phyloP scores from a whole-genome alignment of 306 rosid species.

The Alnus rubra region DNA sequence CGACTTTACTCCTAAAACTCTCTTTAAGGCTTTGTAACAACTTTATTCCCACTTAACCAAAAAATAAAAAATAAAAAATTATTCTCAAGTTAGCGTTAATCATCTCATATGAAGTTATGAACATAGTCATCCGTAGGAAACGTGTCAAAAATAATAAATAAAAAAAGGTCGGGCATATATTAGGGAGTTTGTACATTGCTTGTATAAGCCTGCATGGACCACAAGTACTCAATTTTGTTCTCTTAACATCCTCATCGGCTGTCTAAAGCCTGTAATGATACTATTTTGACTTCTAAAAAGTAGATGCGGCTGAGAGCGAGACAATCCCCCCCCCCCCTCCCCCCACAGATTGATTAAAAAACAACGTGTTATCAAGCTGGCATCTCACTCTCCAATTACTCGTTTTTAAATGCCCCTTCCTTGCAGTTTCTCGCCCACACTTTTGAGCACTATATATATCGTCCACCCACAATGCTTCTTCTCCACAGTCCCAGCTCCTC shows the following conservation, averaged over 20 bases:
- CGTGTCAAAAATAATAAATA: too few relatives aligned
- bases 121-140: too few relatives aligned
- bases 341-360: not conserved
- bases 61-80: too few relatives aligned
- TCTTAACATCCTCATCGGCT: not conserved
- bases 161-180: too few relatives aligned
- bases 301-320: conserved; percentile 4
- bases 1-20: too few relatives aligned
- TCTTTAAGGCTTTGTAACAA: too few relatives aligned
- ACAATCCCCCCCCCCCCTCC: too few relatives aligned
- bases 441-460: conserved; percentile 22
- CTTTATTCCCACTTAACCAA: too few relatives aligned
- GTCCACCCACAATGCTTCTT: not conserved
- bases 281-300: not conserved
- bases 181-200: too few relatives aligned
- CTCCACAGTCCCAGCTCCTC: not conserved
- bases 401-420: not conserved
- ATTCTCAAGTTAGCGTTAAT: too few relatives aligned
- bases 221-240: not conserved
- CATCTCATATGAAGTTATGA: too few relatives aligned
- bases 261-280: not conserved
- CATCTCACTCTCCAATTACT: conserved; percentile 1
- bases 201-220: too few relatives aligned
- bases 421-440: not conserved
- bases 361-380: conserved; percentile 49